These are phyloP conservation scores for Mycena rosella DNA, from an alignment of 768 basidiomycete genomes.

Conservation along the genomic window DNA sequence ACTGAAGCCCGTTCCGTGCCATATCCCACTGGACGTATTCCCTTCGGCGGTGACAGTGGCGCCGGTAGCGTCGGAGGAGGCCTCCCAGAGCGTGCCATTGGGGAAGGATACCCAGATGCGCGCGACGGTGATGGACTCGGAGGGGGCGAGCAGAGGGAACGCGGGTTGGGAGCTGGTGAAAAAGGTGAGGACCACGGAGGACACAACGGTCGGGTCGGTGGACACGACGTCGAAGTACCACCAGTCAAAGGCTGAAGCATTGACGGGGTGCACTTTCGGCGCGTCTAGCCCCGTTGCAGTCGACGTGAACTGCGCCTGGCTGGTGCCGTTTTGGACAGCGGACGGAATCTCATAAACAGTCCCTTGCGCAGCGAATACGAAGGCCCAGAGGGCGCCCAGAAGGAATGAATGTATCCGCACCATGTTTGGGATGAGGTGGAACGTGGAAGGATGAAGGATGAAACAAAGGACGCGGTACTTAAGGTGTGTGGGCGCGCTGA, in stretches of 20 bases:
- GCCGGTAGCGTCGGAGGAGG: not conserved
- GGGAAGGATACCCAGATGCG: constrained; percentile 24
- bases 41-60: constrained; percentile 19
- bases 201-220: constrained; percentile 15
- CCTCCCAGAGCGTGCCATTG: constrained; percentile 26
- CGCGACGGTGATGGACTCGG: constrained; percentile 20
- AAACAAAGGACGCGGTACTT: too few species aligned
- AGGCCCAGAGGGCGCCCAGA: too few species aligned
- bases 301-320: constrained; percentile 15
- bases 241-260: constrained; percentile 37
- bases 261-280: constrained; percentile 34
- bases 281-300: constrained; percentile 17
- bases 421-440: too few species aligned
- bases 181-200: constrained; percentile 35
- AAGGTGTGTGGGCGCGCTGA: too few species aligned
- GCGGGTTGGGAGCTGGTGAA: constrained; percentile 28
- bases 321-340: not conserved
- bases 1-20: constrained; percentile 34
- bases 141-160: constrained; percentile 23
- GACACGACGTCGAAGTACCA: constrained; percentile 41
- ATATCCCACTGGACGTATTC: constrained; percentile 26
- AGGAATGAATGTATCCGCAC: too few species aligned
- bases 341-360: constrained; percentile 4
- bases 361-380: too few species aligned
- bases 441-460: too few species aligned